Evolutionary conservation across 331 rosid genomes (phyloP).

Genomic region (Stylosanthes scabra): DNA sequence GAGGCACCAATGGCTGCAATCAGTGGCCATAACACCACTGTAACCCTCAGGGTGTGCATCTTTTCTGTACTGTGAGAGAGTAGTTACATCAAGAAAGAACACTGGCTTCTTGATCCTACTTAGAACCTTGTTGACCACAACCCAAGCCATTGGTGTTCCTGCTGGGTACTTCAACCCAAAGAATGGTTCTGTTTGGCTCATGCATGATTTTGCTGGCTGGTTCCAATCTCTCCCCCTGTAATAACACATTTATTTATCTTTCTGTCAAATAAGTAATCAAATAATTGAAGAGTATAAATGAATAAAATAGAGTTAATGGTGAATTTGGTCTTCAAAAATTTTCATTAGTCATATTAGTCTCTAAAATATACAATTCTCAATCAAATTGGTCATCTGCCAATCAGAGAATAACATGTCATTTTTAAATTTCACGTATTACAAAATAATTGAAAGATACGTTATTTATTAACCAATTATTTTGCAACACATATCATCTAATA

Average conservation of each 20-base stretch:
- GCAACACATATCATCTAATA: too few species aligned
- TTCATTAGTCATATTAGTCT: too few species aligned
- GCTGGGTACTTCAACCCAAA: conserved; percentile 76
- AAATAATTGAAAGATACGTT: too few species aligned
- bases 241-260: too few species aligned
- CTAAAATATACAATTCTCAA: too few species aligned
- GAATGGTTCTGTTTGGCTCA: conserved; percentile 68
- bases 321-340: too few species aligned
- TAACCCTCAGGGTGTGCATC: conserved; percentile 92
- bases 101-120: conserved; percentile 80
- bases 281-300: background rate
- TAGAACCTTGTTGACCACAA: conserved; percentile 84
- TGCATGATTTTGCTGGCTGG: conserved; percentile 77
- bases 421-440: too few species aligned
- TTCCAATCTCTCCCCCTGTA: conserved; percentile 93
- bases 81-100: conserved; percentile 74
- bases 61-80: conserved; percentile 75
- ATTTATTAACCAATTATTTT: too few species aligned
- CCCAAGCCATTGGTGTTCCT: conserved; percentile 89
- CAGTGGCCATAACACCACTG: conserved; percentile 63
- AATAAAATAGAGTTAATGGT: too few species aligned
- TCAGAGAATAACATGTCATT: too few species aligned
- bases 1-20: conserved; percentile 99
- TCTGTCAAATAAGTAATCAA: background rate
- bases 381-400: too few species aligned